Evolutionary conservation across 2,329 filamentous ascomycete genomes (phyloP).

Genomic region (Dactylellina leptospora): DNA sequence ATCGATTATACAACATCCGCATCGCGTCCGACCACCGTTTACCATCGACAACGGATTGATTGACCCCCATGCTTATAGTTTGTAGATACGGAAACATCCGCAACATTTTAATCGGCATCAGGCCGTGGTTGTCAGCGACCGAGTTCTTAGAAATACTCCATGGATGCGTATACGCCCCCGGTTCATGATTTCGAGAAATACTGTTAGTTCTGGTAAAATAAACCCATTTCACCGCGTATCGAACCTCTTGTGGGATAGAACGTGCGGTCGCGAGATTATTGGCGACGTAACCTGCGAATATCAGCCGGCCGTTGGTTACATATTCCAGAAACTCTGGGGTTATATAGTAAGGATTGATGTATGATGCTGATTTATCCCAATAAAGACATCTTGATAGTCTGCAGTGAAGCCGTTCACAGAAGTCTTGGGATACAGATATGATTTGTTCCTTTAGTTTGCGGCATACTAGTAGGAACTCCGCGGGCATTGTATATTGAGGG

Average conservation of each 20-base stretch:
- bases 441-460: background rate
- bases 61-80: constrained; percentile 15
- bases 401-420: background rate
- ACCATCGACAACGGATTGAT: background rate
- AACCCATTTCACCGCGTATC: background rate
- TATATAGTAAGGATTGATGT: constrained; percentile 3
- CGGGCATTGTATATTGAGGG: background rate
- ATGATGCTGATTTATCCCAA: background rate
- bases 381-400: constrained; percentile 8
- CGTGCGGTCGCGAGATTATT: constrained; percentile 3
- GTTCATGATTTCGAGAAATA: background rate
- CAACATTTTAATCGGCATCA: constrained; percentile 9
- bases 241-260: background rate
- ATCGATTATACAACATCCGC: background rate
- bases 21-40: background rate
- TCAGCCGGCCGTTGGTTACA: constrained; percentile 2
- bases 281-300: constrained; percentile 16
- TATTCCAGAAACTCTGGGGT: constrained; percentile 24
- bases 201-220: constrained; percentile 22
- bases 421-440: background rate
- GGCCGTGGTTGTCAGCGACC: background rate
- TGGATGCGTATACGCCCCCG: background rate
- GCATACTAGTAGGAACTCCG: background rate
- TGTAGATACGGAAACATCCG: background rate
- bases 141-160: background rate